Conservation (phyloP, 495 filamentous ascomycete genomes). For the Niebla homalea region DNA sequence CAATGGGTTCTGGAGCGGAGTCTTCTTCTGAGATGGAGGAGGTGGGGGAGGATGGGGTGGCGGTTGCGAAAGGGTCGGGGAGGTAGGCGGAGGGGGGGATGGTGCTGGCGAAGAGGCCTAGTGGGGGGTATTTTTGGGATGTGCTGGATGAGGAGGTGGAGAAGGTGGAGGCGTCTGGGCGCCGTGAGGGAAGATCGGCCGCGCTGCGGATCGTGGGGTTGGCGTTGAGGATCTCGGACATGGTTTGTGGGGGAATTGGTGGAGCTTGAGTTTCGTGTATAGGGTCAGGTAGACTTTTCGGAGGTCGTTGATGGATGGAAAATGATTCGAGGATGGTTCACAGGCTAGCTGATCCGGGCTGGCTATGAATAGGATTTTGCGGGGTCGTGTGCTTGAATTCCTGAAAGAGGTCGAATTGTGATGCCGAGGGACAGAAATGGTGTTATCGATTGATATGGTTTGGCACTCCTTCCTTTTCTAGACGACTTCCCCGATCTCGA, state of each 20-base stretch:
- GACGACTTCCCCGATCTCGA: no score
- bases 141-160: constrained; percentile 25
- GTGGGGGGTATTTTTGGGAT: constrained; percentile 10
- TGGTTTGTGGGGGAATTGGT: constrained; percentile 1
- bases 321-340: no score
- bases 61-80: constrained; percentile 38
- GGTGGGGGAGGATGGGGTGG: constrained; percentile 21
- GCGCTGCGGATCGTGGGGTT: constrained; percentile 88
- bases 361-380: no score
- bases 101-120: constrained; percentile 33
- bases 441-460: no score
- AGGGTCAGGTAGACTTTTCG: no score
- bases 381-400: no score
- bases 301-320: no score
- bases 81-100: constrained; percentile 34
- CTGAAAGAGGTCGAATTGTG: no score
- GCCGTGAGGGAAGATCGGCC: constrained; percentile 79
- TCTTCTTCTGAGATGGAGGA: constrained; percentile 41
- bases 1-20: constrained; percentile 65
- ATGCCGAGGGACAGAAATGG: no score
- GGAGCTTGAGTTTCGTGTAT: no score
- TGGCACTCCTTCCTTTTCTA: no score
- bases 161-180: constrained; percentile 33
- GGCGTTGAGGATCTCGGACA: constrained; percentile 62
- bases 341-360: no score